Evolutionary conservation across 352 stramenopile species (phyloP).

Genomic region (Pythium diclinum): DNA sequence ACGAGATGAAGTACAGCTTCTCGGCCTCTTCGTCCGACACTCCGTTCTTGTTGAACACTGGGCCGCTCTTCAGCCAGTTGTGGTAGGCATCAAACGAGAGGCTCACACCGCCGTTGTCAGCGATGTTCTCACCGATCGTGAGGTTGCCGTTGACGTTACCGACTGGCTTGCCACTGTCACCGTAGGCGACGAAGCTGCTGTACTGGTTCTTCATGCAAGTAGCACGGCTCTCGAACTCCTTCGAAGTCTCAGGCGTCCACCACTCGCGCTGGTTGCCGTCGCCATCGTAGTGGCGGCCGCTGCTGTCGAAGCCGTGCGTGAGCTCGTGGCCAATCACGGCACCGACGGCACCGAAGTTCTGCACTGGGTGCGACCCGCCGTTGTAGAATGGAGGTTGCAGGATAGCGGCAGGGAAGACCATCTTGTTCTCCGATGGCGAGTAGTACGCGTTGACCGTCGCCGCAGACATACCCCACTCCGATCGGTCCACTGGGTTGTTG

Average conservation of each 20-base stretch:
- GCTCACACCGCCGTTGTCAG: slow-evolving; percentile 64
- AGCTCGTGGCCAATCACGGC: slow-evolving; percentile 93
- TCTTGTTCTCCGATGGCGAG: slow-evolving; percentile 68
- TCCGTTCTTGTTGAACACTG: slow-evolving; percentile 5
- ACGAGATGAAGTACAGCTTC: slow-evolving; percentile 61
- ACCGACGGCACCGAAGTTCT: slow-evolving; percentile 91
- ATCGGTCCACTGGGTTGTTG: slow-evolving; percentile 41
- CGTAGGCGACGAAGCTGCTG: slow-evolving; percentile 18
- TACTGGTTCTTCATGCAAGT: slow-evolving; percentile 61
- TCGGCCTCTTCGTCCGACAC: slow-evolving; percentile 27
- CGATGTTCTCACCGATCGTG: slow-evolving; percentile 76
- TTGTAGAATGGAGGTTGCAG: slow-evolving; percentile 92
- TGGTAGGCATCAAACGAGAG: slow-evolving; percentile 62
- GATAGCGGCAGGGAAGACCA: slow-evolving; percentile 93
- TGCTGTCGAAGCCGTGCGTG: slow-evolving; percentile 92
- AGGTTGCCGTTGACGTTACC: slow-evolving; percentile 54
- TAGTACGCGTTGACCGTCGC: slow-evolving; percentile 89
- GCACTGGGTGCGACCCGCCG: slow-evolving; percentile 59
- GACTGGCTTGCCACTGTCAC: slow-evolving; percentile 36
- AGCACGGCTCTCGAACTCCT: slow-evolving; percentile 63
- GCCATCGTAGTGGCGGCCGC: slow-evolving; percentile 81
- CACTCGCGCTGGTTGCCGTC: slow-evolving; percentile 89
- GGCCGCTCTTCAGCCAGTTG: slow-evolving; percentile 19
- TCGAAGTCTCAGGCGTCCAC: slow-evolving; percentile 79
- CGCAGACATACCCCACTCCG: slow-evolving; percentile 82